Base-by-base conservation (phyloP, 2,329 filamentous ascomycete genomes). In the Fusarium nematophilum region DNA sequence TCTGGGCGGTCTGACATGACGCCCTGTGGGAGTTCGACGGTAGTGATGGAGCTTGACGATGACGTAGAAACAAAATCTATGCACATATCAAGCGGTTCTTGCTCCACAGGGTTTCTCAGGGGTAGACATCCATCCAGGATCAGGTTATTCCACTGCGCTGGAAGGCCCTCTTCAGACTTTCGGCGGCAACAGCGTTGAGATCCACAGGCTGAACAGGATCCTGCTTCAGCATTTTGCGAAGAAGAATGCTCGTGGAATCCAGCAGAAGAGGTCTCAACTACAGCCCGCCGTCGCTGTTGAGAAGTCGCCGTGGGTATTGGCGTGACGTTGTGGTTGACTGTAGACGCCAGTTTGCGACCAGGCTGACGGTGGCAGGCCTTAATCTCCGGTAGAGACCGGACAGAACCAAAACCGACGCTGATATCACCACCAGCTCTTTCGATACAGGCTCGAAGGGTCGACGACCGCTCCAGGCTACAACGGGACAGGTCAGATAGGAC, bases 401-500 rank as follows among this genome's bases (percentile, higher is more conserved):
- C n/a, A 3, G 59, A 56, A 36, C 56, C 65, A 37, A 73, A 70
- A 36, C 72, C 70, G 40, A 55, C 52, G 36, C 71, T 67, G 45
- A 73, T 72, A 23, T 70, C 68, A 25, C 68, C 64, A 6, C 67
- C 71, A 31, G 68, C 66, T 43, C 70, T 70, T 36, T 75, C 72
- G 23, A 76, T 58, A 25, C 52, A 64, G 23, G 59, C 55, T 37
- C 67, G 61, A 47, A 75, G 71, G 6, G 70, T 71, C 8, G 68
- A 71, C 3, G 70, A 71, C 43, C 64, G 62, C 25, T 67, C 58
- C 13, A 71, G 39, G 9, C 43, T 62, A 37, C 65, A 66, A 6
- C 36, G 29, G 3, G 68, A 66, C 6, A 73, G 30, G 17, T 71
- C 70, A 23, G 57, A 57, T 13, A 73, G 56, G 44, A 72, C 52